phyloP scores from a whole-genome alignment of 2,329 filamentous ascomycete genomes.

The Didymella segeticola region DNA sequence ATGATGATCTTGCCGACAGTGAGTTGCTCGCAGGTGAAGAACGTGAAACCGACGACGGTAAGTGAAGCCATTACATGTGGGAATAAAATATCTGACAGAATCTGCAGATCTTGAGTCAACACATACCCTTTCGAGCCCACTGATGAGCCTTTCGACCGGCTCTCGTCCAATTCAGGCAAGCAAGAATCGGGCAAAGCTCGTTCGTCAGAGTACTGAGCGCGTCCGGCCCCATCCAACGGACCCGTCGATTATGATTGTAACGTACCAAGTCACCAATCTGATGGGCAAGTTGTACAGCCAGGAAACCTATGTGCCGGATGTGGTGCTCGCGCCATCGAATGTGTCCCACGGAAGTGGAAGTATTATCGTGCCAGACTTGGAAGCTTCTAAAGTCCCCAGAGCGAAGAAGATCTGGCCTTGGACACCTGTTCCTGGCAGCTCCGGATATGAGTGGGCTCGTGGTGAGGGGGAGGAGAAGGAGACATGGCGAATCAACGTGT shows the following conservation, averaged over 20 bases:
- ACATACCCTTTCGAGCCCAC: background rate
- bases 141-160: background rate
- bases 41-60: background rate
- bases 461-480: background rate
- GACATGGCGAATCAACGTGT: slow-evolving; percentile 4
- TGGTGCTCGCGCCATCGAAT: background rate
- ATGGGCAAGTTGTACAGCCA: background rate
- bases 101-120: background rate
- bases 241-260: background rate
- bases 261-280: background rate
- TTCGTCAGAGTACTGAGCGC: background rate
- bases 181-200: background rate
- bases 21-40: background rate
- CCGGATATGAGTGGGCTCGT: slow-evolving; percentile 9
- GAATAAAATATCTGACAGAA: background rate
- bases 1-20: background rate
- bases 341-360: background rate
- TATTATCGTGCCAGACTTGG: slow-evolving; percentile 1
- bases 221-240: slow-evolving; percentile 1
- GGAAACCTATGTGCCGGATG: background rate
- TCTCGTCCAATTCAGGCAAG: background rate
- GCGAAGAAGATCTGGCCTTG: background rate
- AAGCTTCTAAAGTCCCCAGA: background rate
- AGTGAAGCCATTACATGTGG: background rate
- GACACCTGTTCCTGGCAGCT: background rate